phyloP scores from a whole-genome alignment of 805 yeast genomes.

The Hanseniaspora pseudoguilliermondii region DNA sequence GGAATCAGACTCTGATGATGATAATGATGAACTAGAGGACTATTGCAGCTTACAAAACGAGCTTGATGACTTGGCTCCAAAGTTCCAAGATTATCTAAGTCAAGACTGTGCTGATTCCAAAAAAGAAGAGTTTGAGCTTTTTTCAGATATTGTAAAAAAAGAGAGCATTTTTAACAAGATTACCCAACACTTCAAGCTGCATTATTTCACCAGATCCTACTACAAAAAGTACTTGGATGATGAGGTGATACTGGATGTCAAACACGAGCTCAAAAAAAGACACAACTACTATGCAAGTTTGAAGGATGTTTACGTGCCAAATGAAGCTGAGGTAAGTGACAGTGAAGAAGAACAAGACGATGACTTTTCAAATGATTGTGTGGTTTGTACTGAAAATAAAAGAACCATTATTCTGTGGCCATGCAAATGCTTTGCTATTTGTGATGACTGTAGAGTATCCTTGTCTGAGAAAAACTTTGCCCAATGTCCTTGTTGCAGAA shows the following conservation, averaged over 20 bases:
- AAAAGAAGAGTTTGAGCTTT: neutral
- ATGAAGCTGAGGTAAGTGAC: neutral
- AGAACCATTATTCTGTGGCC: conserved; percentile 86
- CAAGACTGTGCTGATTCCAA: neutral
- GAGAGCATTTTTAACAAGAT: neutral
- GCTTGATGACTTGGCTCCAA: conserved; percentile 1
- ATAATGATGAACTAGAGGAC: neutral
- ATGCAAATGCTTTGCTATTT: conserved; percentile 75
- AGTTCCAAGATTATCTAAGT: neutral
- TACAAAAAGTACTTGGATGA: conserved; percentile 25
- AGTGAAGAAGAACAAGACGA: neutral
- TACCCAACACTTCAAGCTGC: neutral
- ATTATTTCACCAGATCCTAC: conserved; percentile 27
- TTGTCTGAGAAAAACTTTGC: conserved; percentile 59
- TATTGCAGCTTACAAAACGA: neutral
- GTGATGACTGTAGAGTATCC: conserved; percentile 69
- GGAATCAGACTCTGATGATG: conserved; percentile 12
- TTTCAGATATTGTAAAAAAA: conserved; percentile 1
- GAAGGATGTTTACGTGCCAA: neutral
- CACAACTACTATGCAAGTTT: conserved; percentile 18
- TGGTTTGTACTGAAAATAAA: conserved; percentile 63
- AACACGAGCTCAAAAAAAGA: conserved; percentile 23
- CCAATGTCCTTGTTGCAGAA: conserved; percentile 76
- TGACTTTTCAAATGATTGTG: conserved; percentile 36
- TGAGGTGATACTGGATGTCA: conserved; percentile 23